Base-by-base conservation (phyloP, 139 green algal genomes). In the Micromonas pusilla region DNA sequence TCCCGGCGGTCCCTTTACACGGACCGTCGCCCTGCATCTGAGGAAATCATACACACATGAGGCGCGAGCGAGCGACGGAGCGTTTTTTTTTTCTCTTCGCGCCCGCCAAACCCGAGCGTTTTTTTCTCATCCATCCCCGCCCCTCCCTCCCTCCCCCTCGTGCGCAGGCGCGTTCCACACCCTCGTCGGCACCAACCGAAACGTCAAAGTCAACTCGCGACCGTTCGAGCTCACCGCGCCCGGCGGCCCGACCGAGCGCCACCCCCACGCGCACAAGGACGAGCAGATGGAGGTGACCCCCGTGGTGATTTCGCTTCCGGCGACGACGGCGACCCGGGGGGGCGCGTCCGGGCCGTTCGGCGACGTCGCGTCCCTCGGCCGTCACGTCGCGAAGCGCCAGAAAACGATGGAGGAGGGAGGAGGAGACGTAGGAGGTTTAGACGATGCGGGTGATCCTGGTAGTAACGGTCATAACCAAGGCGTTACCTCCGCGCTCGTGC, bases 201-300 rank as follows among this genome's bases (percentile, higher is more conserved):
- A n/a, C n/a, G n/a, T n/a, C n/a, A n/a, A n/a, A n/a, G n/a, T n/a
- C n/a, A n/a, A n/a, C n/a, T n/a, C n/a, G n/a, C n/a, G n/a, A n/a
- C n/a, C n/a, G n/a, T n/a, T n/a, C n/a, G n/a, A n/a, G n/a, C n/a
- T n/a, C n/a, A n/a, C n/a, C n/a, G n/a, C n/a, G n/a, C n/a, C n/a
- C 9, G 45, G 45, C 16, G 45, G 16, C 9, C 16, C 45, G 45
- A 23, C 45, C 9, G 16, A 57, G 45, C 9, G 45, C 9, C 16
- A 16, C 9, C 9, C 45, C 9, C 45, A 9, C 45, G 45, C 45
- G 9, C 39, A 81, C 52, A 19, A 85, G 0, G 81, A 85, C 38
- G 81, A 76, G 3, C 6, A 53, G 13, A 77, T 85, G 33, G 75
- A 72, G 45, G 72, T 85, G 20, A 65, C 68, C 26, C 66, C 80